Conservation (phyloP, 2,329 filamentous ascomycete species). For the Ceratocystis lukuohia region DNA sequence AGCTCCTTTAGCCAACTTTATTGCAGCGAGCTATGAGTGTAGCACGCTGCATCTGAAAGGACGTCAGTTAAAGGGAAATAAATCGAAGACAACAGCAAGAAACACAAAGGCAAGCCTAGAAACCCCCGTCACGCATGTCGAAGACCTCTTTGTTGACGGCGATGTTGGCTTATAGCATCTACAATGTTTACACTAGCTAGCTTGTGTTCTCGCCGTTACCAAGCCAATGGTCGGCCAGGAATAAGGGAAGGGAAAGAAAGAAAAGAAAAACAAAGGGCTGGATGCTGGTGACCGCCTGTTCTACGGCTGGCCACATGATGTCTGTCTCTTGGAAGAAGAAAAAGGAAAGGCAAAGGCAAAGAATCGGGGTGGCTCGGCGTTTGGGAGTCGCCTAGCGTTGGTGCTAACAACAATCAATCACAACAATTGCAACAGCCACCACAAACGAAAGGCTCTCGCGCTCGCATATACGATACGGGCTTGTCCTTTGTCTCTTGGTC, state of each 20-base stretch:
- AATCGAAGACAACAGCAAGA: neutral
- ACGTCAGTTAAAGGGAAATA: neutral
- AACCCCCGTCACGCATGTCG: neutral
- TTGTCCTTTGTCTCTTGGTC: neutral
- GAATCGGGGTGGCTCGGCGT: neutral
- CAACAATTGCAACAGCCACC: no score
- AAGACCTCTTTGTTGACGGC: neutral
- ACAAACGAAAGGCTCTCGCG: neutral
- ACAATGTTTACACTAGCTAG: neutral
- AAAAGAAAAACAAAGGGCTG: neutral
- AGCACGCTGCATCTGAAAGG: no score
- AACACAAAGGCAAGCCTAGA: neutral
- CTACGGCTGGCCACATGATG: neutral
- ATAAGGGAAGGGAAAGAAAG: neutral
- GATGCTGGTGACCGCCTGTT: neutral
- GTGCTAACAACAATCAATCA: neutral
- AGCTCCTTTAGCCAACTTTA: no score
- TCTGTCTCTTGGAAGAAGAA: neutral
- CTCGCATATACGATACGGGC: neutral
- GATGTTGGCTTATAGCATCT: neutral
- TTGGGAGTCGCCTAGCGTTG: neutral
- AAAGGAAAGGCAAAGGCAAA: neutral
- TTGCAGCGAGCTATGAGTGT: no score
- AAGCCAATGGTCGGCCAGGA: neutral
- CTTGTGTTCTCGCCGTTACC: neutral